Evolutionary conservation across 805 yeast species (phyloP).

Genomic region (Lachancea sp.): DNA sequence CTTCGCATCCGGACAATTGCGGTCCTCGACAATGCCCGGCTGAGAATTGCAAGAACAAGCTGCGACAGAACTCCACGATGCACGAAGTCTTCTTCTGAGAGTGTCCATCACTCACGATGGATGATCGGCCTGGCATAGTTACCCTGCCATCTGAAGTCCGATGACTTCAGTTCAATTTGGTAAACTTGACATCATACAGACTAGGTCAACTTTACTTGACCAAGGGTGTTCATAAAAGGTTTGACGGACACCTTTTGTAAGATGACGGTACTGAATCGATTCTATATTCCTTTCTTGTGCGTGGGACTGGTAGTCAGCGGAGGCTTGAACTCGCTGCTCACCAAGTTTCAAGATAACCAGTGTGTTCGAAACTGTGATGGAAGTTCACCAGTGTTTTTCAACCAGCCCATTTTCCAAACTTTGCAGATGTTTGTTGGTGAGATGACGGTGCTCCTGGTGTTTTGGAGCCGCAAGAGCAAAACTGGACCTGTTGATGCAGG

Average conservation of each 20-base stretch:
- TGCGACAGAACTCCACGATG: constrained; percentile 45
- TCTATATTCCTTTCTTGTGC: constrained; percentile 11
- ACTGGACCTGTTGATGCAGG: neutral
- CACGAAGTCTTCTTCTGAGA: constrained; percentile 43
- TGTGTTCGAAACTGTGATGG: constrained; percentile 46
- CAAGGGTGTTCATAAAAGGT: neutral
- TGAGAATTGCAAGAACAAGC: constrained; percentile 38
- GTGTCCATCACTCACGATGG: neutral
- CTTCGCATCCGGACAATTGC: constrained; percentile 38
- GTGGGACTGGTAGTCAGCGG: constrained; percentile 61
- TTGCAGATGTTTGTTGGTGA: constrained; percentile 80
- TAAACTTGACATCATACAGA: too few species aligned
- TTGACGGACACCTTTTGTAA: too few species aligned
- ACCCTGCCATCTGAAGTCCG: neutral
- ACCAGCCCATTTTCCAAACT: constrained; percentile 76
- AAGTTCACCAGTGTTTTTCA: constrained; percentile 36
- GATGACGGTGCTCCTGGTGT: constrained; percentile 41
- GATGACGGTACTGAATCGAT: neutral
- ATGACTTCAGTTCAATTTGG: neutral
- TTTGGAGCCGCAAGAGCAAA: constrained; percentile 13
- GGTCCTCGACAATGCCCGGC: constrained; percentile 60
- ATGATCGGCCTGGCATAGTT: neutral
- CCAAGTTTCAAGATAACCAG: constrained; percentile 71
- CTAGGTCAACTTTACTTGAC: neutral
- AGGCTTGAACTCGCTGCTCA: constrained; percentile 63